Evolutionary conservation across 257 asterid genomes (phyloP).

Genomic region (Eustoma russellianum): DNA sequence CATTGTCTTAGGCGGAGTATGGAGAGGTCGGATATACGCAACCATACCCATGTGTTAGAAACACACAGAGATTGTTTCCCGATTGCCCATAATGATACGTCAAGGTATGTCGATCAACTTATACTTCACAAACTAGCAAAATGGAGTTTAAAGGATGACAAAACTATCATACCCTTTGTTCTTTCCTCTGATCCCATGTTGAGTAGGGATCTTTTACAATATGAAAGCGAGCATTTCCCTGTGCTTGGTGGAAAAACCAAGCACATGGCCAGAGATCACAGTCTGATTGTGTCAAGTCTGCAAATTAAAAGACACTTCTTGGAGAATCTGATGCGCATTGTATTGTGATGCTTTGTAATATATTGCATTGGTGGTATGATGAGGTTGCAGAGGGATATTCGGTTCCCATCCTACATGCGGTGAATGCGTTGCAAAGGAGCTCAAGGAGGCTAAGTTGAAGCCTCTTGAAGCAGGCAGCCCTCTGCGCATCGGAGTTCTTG

Average conservation of each 20-base stretch:
- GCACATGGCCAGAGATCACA: slow-evolving; percentile 9
- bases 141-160: slow-evolving; percentile 22
- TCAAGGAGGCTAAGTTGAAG: slow-evolving; percentile 49
- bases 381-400: slow-evolving; percentile 53
- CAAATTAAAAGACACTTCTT: slow-evolving; percentile 44
- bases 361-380: slow-evolving; percentile 54
- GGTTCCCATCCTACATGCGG: slow-evolving; percentile 52
- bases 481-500: slow-evolving; percentile 50
- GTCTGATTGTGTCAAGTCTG: slow-evolving; percentile 35
- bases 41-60: no score
- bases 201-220: slow-evolving; percentile 31
- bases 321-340: slow-evolving; percentile 59
- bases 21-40: no score
- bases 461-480: slow-evolving; percentile 68
- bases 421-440: slow-evolving; percentile 69
- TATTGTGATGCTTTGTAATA: slow-evolving; percentile 65
- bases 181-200: slow-evolving; percentile 58
- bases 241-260: slow-evolving; percentile 15
- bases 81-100: no score
- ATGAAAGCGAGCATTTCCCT: slow-evolving; percentile 24
- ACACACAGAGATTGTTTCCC: no score
- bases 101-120: no score
- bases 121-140: slow-evolving; percentile 31
- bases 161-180: slow-evolving; percentile 30
- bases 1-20: no score